Evolutionary conservation across 176 grass and related monocot genomes (phyloP).

Genomic region (Luzula sylvatica): DNA sequence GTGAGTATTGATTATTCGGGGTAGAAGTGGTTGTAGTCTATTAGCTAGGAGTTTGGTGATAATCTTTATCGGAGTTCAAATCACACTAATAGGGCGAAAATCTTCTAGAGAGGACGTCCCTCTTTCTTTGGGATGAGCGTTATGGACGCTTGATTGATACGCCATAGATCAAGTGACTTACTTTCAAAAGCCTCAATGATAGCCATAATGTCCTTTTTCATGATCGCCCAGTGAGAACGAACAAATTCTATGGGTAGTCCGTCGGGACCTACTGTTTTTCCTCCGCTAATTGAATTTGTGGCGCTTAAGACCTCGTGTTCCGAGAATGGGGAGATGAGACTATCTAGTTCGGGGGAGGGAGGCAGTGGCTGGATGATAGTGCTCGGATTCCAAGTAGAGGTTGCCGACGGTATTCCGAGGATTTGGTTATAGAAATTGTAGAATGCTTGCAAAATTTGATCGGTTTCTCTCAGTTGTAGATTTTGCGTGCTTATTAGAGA

Average conservation of each 20-base stretch:
- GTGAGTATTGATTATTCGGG: neutral
- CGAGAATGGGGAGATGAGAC: neutral
- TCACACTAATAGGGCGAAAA: neutral
- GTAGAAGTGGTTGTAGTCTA: neutral
- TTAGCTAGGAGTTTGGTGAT: no score
- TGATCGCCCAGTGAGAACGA: no score
- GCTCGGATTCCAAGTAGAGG: neutral
- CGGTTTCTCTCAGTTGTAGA: no score
- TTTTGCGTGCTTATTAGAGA: no score
- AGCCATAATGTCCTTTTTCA: neutral
- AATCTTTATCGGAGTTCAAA: neutral
- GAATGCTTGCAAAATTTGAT: no score
- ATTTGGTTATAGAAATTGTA: no score
- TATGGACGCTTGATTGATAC: neutral
- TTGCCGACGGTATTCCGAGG: no score
- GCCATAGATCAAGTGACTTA: neutral
- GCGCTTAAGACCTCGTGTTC: no score
- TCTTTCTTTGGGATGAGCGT: neutral
- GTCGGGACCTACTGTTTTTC: neutral
- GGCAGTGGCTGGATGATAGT: neutral
- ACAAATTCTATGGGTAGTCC: neutral
- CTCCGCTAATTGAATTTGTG: neutral
- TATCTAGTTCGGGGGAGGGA: neutral
- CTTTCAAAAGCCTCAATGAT: neutral
- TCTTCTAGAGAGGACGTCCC: neutral